These are phyloP conservation scores for Vitis hybrid DNA, from an alignment of 177 flowering plant genomes.

Conservation along the genomic window DNA sequence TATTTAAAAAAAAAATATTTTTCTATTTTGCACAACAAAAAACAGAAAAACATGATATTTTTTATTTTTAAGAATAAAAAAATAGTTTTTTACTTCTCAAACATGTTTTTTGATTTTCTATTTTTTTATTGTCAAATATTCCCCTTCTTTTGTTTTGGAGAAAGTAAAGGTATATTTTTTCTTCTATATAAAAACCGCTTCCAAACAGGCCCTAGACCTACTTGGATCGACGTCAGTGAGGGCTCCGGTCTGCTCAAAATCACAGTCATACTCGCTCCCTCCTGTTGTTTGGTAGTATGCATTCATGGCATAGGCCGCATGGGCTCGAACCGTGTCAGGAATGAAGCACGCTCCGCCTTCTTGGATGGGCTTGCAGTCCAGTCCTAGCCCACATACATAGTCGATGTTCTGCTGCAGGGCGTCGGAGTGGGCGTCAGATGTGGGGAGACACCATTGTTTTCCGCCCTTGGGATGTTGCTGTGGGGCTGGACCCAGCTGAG, in stretches of 20 bases:
- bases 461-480: background rate
- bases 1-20: too few species aligned
- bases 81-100: too few species aligned
- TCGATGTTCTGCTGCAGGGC: slow-evolving; percentile 62
- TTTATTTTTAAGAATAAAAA: background rate
- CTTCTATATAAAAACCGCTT: background rate
- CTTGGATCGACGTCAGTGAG: slow-evolving; percentile 56
- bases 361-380: slow-evolving; percentile 56
- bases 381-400: slow-evolving; percentile 62
- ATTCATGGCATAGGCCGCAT: slow-evolving; percentile 76
- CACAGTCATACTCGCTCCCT: slow-evolving; percentile 45
- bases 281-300: slow-evolving; percentile 53
- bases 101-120: too few species aligned
- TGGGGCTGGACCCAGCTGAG: slow-evolving; percentile 15
- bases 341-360: slow-evolving; percentile 51
- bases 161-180: too few species aligned
- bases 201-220: slow-evolving; percentile 12
- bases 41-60: background rate
- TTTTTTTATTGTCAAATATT: too few species aligned
- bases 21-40: background rate
- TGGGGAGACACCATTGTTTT: slow-evolving; percentile 62
- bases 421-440: slow-evolving; percentile 32
- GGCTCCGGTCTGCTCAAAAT: slow-evolving; percentile 55
- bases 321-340: slow-evolving; percentile 57
- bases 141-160: too few species aligned